phyloP scores from a whole-genome alignment of 164 flowering plant species.

The Umbellularia californica region DNA sequence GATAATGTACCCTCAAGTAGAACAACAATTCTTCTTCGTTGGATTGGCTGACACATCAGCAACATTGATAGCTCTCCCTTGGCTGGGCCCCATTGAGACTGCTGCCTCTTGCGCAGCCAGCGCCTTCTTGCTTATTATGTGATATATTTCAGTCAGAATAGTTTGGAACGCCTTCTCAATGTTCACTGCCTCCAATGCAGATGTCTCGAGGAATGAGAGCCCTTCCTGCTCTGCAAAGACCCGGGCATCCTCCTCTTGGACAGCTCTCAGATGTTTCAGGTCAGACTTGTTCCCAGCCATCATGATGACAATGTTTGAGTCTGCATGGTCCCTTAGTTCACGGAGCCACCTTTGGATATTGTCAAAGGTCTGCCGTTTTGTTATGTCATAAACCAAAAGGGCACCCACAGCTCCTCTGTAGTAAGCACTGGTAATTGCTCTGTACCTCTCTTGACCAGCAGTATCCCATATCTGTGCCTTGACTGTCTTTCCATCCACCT shows the following conservation, averaged over 20 bases:
- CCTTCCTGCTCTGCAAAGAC: slow-evolving; percentile 71
- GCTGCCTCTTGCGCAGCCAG: slow-evolving; percentile 75
- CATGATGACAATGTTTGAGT: slow-evolving; percentile 86
- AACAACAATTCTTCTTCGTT: slow-evolving; percentile 51
- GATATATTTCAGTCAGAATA: slow-evolving; percentile 69
- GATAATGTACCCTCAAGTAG: slow-evolving; percentile 22
- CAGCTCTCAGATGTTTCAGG: slow-evolving; percentile 67
- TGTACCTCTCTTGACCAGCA: slow-evolving; percentile 87
- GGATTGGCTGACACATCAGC: slow-evolving; percentile 32
- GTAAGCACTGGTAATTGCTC: slow-evolving; percentile 90
- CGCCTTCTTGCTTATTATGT: slow-evolving; percentile 74
- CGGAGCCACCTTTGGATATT: slow-evolving; percentile 81
- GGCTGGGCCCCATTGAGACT: slow-evolving; percentile 31
- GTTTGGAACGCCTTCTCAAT: slow-evolving; percentile 81
- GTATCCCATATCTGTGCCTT: slow-evolving; percentile 97
- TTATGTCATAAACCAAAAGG: slow-evolving; percentile 79
- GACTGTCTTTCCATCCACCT: slow-evolving; percentile 86
- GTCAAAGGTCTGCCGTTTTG: slow-evolving; percentile 74
- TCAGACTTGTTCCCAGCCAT: slow-evolving; percentile 80
- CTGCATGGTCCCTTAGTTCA: slow-evolving; percentile 79
- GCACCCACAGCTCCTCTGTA: slow-evolving; percentile 94
- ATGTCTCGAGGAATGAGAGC: slow-evolving; percentile 78
- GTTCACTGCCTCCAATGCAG: slow-evolving; percentile 73
- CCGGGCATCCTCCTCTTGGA: slow-evolving; percentile 52
- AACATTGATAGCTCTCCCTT: slow-evolving; percentile 66